A percentile compares a stretch with the other conserved stretches of the same genome.
Conservation (phyloP, 306 rosid genomes). For the Gleditsia sinensis region DNA sequence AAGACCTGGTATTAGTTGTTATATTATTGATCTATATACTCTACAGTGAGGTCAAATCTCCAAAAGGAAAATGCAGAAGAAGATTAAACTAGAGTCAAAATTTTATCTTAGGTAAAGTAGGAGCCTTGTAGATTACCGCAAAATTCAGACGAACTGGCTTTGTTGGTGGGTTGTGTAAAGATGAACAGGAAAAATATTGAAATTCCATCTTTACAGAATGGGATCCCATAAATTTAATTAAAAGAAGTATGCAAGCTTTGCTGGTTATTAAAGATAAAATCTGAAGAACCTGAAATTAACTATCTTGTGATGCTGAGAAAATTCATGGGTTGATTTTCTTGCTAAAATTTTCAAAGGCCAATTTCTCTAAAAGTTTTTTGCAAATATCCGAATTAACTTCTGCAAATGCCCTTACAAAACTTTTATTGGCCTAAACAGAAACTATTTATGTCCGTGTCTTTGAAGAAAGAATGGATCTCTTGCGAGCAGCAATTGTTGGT, state of each 20-base stretch:
- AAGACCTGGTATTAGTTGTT: neutral
- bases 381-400: conserved; percentile 2
- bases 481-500: conserved; percentile 86
- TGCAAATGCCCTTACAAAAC: conserved; percentile 19
- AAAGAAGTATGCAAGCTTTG: neutral
- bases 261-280: conserved; percentile 14
- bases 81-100: neutral
- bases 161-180: neutral
- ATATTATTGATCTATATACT: neutral
- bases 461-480: conserved; percentile 93
- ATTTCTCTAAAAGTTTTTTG: neutral
- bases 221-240: neutral
- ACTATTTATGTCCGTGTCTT: conserved; percentile 77
- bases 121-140: neutral
- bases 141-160: conserved; percentile 8
- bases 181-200: neutral
- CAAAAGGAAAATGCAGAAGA: conserved; percentile 6
- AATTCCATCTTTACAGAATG: neutral
- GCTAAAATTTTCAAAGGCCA: neutral
- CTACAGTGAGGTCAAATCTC: neutral
- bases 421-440: conserved; percentile 51
- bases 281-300: conserved; percentile 8
- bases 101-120: conserved; percentile 9
- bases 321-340: conserved; percentile 18
- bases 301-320: neutral